Percentiles rank a stretch among this genome's conserved stretches.
phyloP scores from a whole-genome alignment of 2,329 filamentous ascomycete genomes.

The Phialophora tarda region DNA sequence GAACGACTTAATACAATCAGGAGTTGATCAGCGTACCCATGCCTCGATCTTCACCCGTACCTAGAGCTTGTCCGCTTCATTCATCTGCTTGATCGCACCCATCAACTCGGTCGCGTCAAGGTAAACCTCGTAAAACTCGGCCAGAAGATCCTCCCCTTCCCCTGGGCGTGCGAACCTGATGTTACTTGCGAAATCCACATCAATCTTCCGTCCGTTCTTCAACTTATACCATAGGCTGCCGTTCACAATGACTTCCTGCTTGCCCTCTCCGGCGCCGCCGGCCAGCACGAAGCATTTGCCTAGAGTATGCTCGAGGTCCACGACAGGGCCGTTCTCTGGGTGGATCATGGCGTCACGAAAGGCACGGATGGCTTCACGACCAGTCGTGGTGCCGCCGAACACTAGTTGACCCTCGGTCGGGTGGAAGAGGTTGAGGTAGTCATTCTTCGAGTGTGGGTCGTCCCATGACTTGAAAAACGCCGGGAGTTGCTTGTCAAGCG shows the following conservation, averaged over 20 bases:
- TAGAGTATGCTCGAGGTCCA: slow-evolving; percentile 31
- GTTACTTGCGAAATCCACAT: slow-evolving; percentile 29
- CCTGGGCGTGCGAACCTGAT: slow-evolving; percentile 23
- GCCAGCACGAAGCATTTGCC: slow-evolving; percentile 29
- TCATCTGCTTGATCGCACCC: slow-evolving; percentile 32
- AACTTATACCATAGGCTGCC: slow-evolving; percentile 34
- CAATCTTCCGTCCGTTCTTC: slow-evolving; percentile 29
- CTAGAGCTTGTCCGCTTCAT: slow-evolving; percentile 16
- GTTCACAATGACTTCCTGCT: slow-evolving; percentile 31
- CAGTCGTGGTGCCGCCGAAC: slow-evolving; percentile 24
- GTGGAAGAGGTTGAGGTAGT: slow-evolving; percentile 28
- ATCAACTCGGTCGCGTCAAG: slow-evolving; percentile 29
- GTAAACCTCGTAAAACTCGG: slow-evolving; percentile 31
- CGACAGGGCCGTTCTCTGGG: slow-evolving; percentile 31
- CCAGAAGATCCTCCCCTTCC: slow-evolving; percentile 20
- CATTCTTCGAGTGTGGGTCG: slow-evolving; percentile 24
- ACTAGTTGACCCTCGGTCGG: slow-evolving; percentile 26
- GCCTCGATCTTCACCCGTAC: not conserved
- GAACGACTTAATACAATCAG: not conserved
- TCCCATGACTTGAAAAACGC: slow-evolving; percentile 33
- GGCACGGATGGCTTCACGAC: slow-evolving; percentile 31
- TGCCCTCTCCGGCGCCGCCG: slow-evolving; percentile 21
- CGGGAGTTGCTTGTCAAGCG: slow-evolving; percentile 23
- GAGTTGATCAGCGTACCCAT: not conserved
- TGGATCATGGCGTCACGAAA: slow-evolving; percentile 31